Conservation (phyloP, 164 flowering plant species). For the Vitis amurensis region DNA sequence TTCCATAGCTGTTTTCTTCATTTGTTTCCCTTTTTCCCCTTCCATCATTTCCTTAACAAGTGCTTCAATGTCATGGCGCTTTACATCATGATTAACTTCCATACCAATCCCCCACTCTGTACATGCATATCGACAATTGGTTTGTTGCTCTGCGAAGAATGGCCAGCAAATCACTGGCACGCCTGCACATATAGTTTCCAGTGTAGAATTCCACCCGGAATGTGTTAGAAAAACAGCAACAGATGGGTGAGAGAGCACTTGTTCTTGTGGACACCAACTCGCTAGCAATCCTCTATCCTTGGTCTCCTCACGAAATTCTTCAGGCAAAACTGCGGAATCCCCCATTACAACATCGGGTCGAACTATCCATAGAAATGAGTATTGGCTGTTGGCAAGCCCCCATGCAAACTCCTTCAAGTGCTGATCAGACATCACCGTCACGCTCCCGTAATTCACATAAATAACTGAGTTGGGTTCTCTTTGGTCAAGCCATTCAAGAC, state of each 20-base stretch:
- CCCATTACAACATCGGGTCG: conserved; percentile 36
- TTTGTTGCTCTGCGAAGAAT: conserved; percentile 35
- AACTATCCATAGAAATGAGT: conserved; percentile 40
- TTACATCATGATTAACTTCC: conserved; percentile 32
- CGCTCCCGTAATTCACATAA: conserved; percentile 38
- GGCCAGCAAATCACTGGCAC: conserved; percentile 46
- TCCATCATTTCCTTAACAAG: conserved; percentile 35
- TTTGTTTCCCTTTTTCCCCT: conserved; percentile 21
- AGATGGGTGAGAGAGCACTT: conserved; percentile 36
- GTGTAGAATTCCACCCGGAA: conserved; percentile 47
- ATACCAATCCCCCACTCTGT: conserved; percentile 33
- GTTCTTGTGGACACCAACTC: conserved; percentile 40
- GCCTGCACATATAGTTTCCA: conserved; percentile 35
- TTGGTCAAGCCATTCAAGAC: conserved; percentile 35
- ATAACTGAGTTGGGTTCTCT: conserved; percentile 24
- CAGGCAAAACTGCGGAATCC: conserved; percentile 22
- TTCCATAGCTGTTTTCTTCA: conserved; percentile 17
- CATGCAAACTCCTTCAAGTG: conserved; percentile 38
- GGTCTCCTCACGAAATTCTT: conserved; percentile 21
- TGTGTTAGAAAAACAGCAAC: conserved; percentile 38
- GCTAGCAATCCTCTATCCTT: conserved; percentile 27
- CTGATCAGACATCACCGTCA: conserved; percentile 26
- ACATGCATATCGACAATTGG: conserved; percentile 30
- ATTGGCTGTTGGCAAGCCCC: conserved; percentile 39
- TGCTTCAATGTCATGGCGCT: conserved; percentile 21